phyloP scores from a whole-genome alignment of 1,284 basidiomycete genomes.

The Mycena sp. region DNA sequence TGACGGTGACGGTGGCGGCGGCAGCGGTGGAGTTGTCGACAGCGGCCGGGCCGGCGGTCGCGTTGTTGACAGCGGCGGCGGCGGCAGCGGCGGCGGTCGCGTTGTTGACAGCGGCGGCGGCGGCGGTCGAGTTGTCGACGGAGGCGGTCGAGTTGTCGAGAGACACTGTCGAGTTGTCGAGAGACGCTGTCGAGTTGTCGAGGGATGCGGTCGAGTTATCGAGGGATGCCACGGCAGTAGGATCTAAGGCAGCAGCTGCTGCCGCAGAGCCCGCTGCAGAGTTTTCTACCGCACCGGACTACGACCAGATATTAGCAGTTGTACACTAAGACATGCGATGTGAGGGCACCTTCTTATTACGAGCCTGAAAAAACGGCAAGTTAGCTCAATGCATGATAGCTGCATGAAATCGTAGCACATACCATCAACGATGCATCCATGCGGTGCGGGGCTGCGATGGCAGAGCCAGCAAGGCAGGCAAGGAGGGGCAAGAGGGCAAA shows the following conservation, averaged over 20 bases:
- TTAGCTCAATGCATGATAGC: background rate
- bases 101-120: background rate
- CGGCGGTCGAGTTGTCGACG: background rate
- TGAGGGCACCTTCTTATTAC: constrained; percentile 1
- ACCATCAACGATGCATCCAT: constrained; percentile 34
- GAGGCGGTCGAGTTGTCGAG: constrained; percentile 11
- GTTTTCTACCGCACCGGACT: background rate
- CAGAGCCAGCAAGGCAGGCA: constrained; percentile 34
- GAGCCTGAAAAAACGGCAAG: constrained; percentile 1
- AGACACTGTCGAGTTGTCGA: background rate
- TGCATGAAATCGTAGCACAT: background rate
- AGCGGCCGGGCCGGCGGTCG: constrained; percentile 9
- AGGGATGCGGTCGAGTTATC: background rate
- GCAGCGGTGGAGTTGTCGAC: constrained; percentile 24
- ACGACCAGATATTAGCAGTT: background rate
- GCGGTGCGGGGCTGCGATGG: constrained; percentile 37
- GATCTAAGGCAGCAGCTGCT: background rate
- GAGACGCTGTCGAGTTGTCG: background rate
- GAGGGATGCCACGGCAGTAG: background rate
- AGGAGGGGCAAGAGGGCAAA: constrained; percentile 33
- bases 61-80: background rate
- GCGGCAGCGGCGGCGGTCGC: background rate
- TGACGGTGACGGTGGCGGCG: constrained; percentile 15
- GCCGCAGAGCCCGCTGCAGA: background rate
- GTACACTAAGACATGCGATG: too few species aligned